These are phyloP conservation scores for Aureobasidium namibiae DNA, from an alignment of 2,329 filamentous ascomycete species.

Conservation along the genomic window DNA sequence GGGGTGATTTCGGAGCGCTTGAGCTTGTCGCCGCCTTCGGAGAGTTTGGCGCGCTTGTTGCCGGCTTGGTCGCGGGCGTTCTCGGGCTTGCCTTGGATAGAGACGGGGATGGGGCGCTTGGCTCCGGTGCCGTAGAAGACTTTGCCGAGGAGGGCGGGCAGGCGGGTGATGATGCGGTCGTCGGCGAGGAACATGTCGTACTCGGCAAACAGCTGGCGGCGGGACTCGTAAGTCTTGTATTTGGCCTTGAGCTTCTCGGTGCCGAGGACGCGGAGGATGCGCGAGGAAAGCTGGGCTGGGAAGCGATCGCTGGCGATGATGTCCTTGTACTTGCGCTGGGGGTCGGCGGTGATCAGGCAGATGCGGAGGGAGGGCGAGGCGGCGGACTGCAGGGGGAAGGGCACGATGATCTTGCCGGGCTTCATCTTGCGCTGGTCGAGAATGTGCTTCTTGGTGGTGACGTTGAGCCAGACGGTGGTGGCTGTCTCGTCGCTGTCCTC, in stretches of 20 bases:
- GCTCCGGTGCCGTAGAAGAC: slow-evolving; percentile 76
- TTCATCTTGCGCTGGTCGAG: slow-evolving; percentile 70
- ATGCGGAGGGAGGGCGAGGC: slow-evolving; percentile 46
- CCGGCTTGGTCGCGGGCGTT: slow-evolving; percentile 43
- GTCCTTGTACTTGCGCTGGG: slow-evolving; percentile 85
- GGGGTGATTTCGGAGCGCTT: slow-evolving; percentile 46
- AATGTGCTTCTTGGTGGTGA: slow-evolving; percentile 60
- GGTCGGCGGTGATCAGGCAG: slow-evolving; percentile 78
- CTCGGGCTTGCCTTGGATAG: slow-evolving; percentile 50
- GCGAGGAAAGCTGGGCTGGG: slow-evolving; percentile 39
- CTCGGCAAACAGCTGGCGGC: slow-evolving; percentile 72
- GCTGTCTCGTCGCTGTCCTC: slow-evolving; percentile 38
- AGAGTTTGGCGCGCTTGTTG: slow-evolving; percentile 36
- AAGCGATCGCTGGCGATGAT: slow-evolving; percentile 62
- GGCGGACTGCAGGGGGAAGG: slow-evolving; percentile 51
- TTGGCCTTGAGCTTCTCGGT: slow-evolving; percentile 79
- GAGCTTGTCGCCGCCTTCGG: slow-evolving; percentile 30
- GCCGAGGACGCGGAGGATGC: slow-evolving; percentile 60
- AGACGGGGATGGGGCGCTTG: slow-evolving; percentile 82
- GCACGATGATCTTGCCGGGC: slow-evolving; percentile 62
- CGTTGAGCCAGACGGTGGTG: slow-evolving; percentile 50
- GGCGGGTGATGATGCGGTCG: slow-evolving; percentile 64
- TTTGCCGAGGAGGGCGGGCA: slow-evolving; percentile 78
- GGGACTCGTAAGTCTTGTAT: slow-evolving; percentile 81
- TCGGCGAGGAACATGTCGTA: slow-evolving; percentile 94